These are phyloP conservation scores for Alternaria triticimaculans DNA, from an alignment of 2,329 filamentous ascomycete species.

Conservation along the genomic window DNA sequence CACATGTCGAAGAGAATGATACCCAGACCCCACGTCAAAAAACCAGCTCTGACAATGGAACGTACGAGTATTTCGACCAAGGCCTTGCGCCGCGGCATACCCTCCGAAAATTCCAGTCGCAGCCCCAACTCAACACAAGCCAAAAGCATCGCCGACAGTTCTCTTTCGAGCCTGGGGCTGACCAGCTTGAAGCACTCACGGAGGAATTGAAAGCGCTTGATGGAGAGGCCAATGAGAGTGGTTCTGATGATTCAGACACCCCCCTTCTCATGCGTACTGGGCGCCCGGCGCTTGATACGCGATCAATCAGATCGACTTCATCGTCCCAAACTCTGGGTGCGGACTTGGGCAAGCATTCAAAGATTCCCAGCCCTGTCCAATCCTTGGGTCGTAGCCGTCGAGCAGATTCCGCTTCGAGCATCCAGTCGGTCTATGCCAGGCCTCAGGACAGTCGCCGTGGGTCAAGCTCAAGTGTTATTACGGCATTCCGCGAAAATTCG, in stretches of 20 bases:
- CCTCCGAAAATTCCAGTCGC: constrained; percentile 22
- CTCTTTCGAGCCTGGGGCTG: constrained; percentile 54
- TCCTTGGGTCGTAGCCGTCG: constrained; percentile 45
- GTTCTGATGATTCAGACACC: constrained; percentile 11
- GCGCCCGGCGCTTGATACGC: background rate
- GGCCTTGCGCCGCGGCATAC: constrained; percentile 1
- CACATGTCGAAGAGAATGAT: background rate
- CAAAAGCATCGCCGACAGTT: constrained; percentile 45
- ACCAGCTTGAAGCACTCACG: constrained; percentile 34
- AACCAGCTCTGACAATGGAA: background rate
- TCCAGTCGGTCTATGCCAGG: constrained; percentile 37
- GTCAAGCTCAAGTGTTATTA: constrained; percentile 41
- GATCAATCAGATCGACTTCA: background rate
- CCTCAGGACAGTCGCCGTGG: constrained; percentile 29
- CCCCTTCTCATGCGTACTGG: background rate
- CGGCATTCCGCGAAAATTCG: constrained; percentile 32
- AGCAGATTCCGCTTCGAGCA: constrained; percentile 48
- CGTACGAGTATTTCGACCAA: background rate
- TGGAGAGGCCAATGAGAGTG: constrained; percentile 2
- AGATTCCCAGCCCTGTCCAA: constrained; percentile 54
- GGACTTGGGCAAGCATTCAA: constrained; percentile 37
- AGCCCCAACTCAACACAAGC: constrained; percentile 24
- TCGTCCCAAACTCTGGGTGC: constrained; percentile 8
- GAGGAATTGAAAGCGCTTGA: constrained; percentile 15
- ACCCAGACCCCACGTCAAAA: background rate